Evolutionary conservation across 169 alveolate species (phyloP), one percentile per base, ranked within the genome.

Genomic region (Plasmodium coatneyi): DNA sequence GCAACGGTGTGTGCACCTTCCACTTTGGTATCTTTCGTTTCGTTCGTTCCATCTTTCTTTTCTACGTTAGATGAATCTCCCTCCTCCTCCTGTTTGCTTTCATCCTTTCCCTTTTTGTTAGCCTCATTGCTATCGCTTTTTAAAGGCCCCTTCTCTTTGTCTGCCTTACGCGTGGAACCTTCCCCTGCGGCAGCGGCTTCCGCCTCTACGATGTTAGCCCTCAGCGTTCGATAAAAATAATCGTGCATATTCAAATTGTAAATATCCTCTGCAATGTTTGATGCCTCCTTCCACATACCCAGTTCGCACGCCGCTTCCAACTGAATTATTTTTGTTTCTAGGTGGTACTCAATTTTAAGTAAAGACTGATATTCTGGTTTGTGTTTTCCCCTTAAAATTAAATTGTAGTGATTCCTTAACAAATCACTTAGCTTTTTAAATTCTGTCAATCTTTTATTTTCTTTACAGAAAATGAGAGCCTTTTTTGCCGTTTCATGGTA

Each of bases 261-360:
- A 28, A 98, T 98, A 93, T 99, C 99, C 95, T 98, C 99, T 28
- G 99, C 99, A 5, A 99, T 98, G 92, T 97, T 97, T 91, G 98
- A 97, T 39, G 99, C 98, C 92, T 99, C 99, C 81, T 97, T 97
- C 99, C 99, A 99, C 92, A 98, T 95, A 66, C 96, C 96, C 92
- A 99, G 95, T 81, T 98, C 98, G 66, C 99, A 97, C 16, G 99
- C 99, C 28, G 98, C 96, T 70, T 97, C 97, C 16, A 98, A 96
- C 95, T 97, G 99, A 52, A 97, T 97, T 71, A 98, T 97, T 82
- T 99, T 96, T 10, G 99, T 97, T 90, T 98, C 98, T 49, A 97
- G 80, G 83, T 97, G 98, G 41, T 97, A 95, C 90, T 98, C 97
- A 82, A 98, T 97, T 95, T 96, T 96, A 9, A 96, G 95, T 95